Conservation (phyloP, 176 grass and related monocot genomes). For the Avena eriantha region DNA sequence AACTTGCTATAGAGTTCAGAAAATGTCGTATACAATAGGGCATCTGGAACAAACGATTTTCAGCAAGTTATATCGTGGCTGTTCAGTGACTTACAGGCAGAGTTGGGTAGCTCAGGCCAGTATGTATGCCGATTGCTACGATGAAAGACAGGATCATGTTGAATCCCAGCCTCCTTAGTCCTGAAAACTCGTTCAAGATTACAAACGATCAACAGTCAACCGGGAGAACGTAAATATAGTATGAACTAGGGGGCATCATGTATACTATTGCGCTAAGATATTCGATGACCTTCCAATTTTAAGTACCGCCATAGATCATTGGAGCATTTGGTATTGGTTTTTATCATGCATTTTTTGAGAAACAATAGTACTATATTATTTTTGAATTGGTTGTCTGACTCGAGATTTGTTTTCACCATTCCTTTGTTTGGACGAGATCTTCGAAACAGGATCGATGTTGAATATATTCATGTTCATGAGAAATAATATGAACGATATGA, state of each 20-base stretch:
- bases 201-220: not conserved
- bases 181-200: slow-evolving; percentile 30
- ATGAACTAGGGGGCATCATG: not conserved
- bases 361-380: too few species aligned
- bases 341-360: too few species aligned
- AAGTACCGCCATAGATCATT: too few species aligned
- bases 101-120: slow-evolving; percentile 66
- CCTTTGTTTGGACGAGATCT: too few species aligned
- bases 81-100: slow-evolving; percentile 56
- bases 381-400: too few species aligned
- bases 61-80: not conserved
- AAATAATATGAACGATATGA: too few species aligned
- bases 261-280: not conserved
- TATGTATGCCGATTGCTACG: slow-evolving; percentile 59
- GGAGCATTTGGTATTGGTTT: too few species aligned
- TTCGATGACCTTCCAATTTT: not conserved
- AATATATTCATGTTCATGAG: too few species aligned
- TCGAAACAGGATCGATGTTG: too few species aligned
- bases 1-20: not conserved
- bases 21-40: not conserved
- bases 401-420: too few species aligned
- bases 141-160: slow-evolving; percentile 67
- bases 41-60: not conserved
- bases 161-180: slow-evolving; percentile 67
- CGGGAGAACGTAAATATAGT: not conserved